Conservation (phyloP, 164 flowering plant genomes). For the Piper longum region DNA sequence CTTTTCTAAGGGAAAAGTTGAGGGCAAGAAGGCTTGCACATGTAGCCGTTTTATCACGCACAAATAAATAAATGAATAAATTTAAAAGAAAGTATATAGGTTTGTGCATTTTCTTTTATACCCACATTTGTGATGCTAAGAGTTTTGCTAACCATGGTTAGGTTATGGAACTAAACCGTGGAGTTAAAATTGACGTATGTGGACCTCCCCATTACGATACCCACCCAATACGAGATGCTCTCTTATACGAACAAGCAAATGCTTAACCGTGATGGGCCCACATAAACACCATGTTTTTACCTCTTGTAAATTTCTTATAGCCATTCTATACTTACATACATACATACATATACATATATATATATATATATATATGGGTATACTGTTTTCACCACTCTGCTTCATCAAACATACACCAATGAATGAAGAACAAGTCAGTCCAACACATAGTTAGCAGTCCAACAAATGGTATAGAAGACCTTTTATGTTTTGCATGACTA, state of each 20-base stretch:
- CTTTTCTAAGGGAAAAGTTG: background rate
- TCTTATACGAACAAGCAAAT: too few species aligned
- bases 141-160: background rate
- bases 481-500: too few species aligned
- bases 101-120: too few species aligned
- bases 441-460: too few species aligned
- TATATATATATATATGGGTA: background rate
- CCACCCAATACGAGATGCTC: background rate
- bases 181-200: slow-evolving; percentile 8
- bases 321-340: background rate
- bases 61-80: too few species aligned
- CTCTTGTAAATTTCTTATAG: background rate
- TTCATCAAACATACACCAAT: background rate
- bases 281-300: too few species aligned
- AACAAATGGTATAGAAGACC: too few species aligned
- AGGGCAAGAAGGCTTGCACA: background rate
- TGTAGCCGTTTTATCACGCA: background rate
- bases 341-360: background rate
- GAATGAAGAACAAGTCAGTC: too few species aligned
- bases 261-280: background rate
- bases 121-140: slow-evolving; percentile 1
- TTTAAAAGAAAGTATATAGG: too few species aligned
- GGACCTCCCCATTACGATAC: slow-evolving; percentile 13
- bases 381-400: background rate
- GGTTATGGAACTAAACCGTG: slow-evolving; percentile 4